Percentiles rank a stretch among this genome's conserved stretches.
These are phyloP conservation scores for Mucor plumbeus DNA, from an alignment of 371 early-diverging fungal genomes.

Conservation along the genomic window DNA sequence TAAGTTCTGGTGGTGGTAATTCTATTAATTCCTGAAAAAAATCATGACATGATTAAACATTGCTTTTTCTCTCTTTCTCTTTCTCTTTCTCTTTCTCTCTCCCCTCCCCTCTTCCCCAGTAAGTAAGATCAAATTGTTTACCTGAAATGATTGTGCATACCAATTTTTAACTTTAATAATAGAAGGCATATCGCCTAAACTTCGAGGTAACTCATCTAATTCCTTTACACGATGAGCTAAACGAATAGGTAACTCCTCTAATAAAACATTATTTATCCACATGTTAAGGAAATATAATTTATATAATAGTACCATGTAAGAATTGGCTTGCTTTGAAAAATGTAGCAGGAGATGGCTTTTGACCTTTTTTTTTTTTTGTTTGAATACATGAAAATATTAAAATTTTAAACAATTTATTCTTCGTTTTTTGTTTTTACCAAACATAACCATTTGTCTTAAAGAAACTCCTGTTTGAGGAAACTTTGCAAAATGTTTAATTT, in stretches of 20 bases:
- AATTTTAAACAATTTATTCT: neutral
- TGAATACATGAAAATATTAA: neutral
- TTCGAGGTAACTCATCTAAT: constrained; percentile 88
- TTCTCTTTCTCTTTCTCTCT: too few relatives aligned
- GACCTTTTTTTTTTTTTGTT: constrained; percentile 63
- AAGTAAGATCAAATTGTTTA: constrained; percentile 24
- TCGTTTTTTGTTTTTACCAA: constrained; percentile 3
- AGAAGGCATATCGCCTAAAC: constrained; percentile 89
- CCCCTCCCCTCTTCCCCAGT: too few relatives aligned
- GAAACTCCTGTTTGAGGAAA: constrained; percentile 94
- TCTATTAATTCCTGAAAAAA: constrained; percentile 68
- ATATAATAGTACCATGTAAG: constrained; percentile 62
- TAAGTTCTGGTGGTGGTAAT: constrained; percentile 70
- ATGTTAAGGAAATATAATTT: neutral
- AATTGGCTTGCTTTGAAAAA: constrained; percentile 92
- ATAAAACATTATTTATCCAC: neutral
- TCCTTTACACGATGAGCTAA: constrained; percentile 97
- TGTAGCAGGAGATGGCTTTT: constrained; percentile 80
- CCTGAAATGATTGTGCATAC: constrained; percentile 94
- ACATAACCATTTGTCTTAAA: constrained; percentile 72
- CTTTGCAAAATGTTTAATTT: constrained; percentile 75
- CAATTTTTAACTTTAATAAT: constrained; percentile 91
- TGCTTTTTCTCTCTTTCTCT: too few relatives aligned
- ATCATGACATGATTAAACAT: neutral
- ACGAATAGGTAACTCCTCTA: constrained; percentile 93